Conservation (phyloP, 2,329 filamentous ascomycete species). For the Claviceps pazoutovae region DNA sequence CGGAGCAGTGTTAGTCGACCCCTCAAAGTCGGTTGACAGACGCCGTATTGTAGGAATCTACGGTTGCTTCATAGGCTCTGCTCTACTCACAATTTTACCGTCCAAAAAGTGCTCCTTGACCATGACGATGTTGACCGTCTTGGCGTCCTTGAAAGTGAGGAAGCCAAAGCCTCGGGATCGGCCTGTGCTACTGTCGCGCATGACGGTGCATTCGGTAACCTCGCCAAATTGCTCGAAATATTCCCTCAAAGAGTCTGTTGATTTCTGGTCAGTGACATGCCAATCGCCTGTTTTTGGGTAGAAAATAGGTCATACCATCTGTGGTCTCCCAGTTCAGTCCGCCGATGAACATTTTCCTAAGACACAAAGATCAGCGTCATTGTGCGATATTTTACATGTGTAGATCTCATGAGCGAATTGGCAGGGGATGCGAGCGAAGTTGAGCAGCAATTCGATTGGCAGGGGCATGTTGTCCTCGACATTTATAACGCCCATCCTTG, state of each 20-base stretch:
- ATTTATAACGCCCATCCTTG: background rate
- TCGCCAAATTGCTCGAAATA: conserved; percentile 98
- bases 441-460: background rate
- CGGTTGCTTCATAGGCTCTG: background rate
- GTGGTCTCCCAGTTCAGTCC: conserved; percentile 98
- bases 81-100: conserved; percentile 75
- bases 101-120: conserved; percentile 98
- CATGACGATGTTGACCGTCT: conserved; percentile 98
- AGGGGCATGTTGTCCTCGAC: background rate
- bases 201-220: conserved; percentile 96
- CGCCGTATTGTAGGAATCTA: too few species aligned
- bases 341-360: conserved; percentile 99
- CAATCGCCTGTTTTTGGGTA: conserved; percentile 1
- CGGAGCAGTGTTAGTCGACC: background rate
- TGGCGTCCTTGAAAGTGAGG: conserved; percentile 92
- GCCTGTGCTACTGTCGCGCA: conserved; percentile 89
- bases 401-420: background rate
- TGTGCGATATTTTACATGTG: background rate
- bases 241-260: conserved; percentile 78
- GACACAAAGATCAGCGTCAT: conserved; percentile 3
- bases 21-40: background rate
- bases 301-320: conserved; percentile 55
- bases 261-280: conserved; percentile 2
- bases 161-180: conserved; percentile 94
- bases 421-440: background rate